Evolutionary conservation across 73 alveolate genomes (phyloP).

Genomic region (Tetrahymena borealis): DNA sequence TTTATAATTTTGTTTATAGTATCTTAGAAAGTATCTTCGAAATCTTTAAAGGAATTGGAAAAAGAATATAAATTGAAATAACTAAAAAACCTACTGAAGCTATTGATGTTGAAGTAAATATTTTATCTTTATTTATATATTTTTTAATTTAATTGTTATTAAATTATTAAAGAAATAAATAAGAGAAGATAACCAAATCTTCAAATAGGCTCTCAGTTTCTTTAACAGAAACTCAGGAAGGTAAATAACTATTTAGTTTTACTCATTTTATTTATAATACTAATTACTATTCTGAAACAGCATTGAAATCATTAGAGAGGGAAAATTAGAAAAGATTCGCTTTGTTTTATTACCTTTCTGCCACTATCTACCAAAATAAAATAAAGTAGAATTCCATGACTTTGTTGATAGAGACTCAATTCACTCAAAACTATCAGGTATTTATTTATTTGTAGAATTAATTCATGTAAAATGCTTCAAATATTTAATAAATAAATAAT

Average conservation of each 20-base stretch:
- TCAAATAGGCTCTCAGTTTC: conserved; percentile 20
- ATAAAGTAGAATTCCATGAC: conserved; percentile 38
- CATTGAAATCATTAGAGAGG: conserved; percentile 29
- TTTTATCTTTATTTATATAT: not conserved
- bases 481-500: not conserved
- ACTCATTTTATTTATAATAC: no score
- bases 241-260: not conserved
- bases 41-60: conserved; percentile 7
- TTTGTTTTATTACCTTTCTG: conserved; percentile 23
- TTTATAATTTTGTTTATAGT: conserved; percentile 10
- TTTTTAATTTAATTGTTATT: not conserved
- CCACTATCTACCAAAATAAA: conserved; percentile 25
- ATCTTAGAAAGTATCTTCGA: conserved; percentile 23
- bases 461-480: no score
- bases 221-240: conserved; percentile 23
- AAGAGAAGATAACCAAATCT: conserved; percentile 8
- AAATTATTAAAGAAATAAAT: not conserved
- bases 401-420: conserved; percentile 45
- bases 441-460: not conserved
- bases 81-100: not conserved
- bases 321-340: conserved; percentile 24
- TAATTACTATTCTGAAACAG: not conserved
- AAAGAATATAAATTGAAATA: not conserved
- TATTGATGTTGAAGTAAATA: not conserved
- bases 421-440: conserved; percentile 27